These are phyloP conservation scores for Zalaria sp. DNA, from an alignment of 2,329 filamentous ascomycete species.

Conservation along the genomic window DNA sequence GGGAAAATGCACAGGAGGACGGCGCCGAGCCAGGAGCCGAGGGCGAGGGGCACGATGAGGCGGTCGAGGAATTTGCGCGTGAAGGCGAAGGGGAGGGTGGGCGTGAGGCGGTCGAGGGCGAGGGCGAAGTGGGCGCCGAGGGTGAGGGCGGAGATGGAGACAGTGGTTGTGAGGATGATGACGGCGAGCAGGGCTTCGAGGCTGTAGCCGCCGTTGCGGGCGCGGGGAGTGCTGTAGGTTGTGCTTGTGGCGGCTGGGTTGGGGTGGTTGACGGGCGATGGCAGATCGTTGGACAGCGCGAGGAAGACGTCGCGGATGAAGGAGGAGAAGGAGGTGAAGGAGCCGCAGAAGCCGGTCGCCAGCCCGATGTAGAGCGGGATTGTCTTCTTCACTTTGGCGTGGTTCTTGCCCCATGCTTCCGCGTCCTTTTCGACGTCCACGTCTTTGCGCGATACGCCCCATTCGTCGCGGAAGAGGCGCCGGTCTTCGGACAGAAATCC, in stretches of 20 bases:
- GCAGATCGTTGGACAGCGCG: conserved; percentile 60
- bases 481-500: conserved; percentile 74
- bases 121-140: conserved; percentile 64
- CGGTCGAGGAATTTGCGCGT: conserved; percentile 51
- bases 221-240: conserved; percentile 19
- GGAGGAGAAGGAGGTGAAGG: conserved; percentile 78
- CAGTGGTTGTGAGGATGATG: conserved; percentile 53
- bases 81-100: conserved; percentile 43
- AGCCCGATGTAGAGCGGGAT: conserved; percentile 81
- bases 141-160: conserved; percentile 56
- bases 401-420: conserved; percentile 19
- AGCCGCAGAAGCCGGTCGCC: conserved; percentile 76
- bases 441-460: conserved; percentile 32
- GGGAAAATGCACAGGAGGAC: conserved; percentile 59
- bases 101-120: conserved; percentile 42
- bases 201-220: conserved; percentile 60
- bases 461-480: conserved; percentile 57
- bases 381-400: conserved; percentile 56
- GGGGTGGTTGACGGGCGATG: conserved; percentile 33
- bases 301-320: conserved; percentile 73
- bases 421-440: conserved; percentile 21
- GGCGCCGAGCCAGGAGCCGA: conserved; percentile 65
- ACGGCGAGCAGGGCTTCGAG: conserved; percentile 71
- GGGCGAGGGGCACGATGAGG: conserved; percentile 48
- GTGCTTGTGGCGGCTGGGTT: conserved; percentile 14